Percentiles rank a stretch among this genome's conserved stretches.
These are phyloP conservation scores for Pythium diclinum DNA, from an alignment of 352 stramenopile genomes.

Conservation along the genomic window DNA sequence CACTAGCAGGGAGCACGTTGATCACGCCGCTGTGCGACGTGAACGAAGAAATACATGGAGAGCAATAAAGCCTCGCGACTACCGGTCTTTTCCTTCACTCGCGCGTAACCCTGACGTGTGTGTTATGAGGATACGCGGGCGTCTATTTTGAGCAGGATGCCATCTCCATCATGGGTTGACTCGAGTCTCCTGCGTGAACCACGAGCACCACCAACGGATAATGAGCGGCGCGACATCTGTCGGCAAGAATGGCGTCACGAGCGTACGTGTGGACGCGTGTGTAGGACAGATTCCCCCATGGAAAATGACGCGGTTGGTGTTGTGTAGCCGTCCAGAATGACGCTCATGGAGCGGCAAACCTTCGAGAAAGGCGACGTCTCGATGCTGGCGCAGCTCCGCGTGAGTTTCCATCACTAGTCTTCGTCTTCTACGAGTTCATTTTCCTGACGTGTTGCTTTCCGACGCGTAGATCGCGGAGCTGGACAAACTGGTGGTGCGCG, in stretches of 20 bases:
- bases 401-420: conserved; percentile 23
- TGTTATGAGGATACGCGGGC: not conserved
- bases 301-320: conserved; percentile 5
- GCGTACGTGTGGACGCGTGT: conserved; percentile 24
- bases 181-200: not conserved
- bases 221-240: conserved; percentile 26
- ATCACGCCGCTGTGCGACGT: not conserved
- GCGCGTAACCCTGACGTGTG: not conserved
- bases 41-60: not conserved
- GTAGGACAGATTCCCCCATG: not conserved
- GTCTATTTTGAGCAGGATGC: not conserved
- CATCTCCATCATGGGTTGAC: not conserved
- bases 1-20: too few species aligned
- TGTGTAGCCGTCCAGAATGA: conserved; percentile 43
- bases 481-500: conserved; percentile 66
- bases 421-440: not conserved
- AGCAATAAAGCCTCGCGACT: not conserved
- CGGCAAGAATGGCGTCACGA: conserved; percentile 37
- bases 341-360: conserved; percentile 68
- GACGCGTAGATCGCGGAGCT: conserved; percentile 57
- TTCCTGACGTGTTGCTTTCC: not conserved
- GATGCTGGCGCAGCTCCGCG: conserved; percentile 68
- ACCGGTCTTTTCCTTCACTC: not conserved
- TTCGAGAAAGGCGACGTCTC: conserved; percentile 67
- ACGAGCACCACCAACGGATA: not conserved